Percentiles rank a stretch among this genome's conserved stretches.
phyloP scores from a whole-genome alignment of 140 eudicot species.

The Cichorium intybus region DNA sequence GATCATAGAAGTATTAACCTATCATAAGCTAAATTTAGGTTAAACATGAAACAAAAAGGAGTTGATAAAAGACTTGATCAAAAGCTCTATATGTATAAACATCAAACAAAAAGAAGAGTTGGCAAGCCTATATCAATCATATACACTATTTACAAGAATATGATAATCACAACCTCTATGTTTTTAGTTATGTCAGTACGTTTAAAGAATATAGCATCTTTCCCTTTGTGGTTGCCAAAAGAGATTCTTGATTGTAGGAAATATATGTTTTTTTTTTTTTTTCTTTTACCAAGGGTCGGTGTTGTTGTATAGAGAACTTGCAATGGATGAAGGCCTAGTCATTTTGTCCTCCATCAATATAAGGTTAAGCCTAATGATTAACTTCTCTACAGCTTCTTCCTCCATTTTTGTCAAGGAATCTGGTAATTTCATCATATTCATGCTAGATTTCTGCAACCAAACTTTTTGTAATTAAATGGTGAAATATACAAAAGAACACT shows the following conservation, averaged over 20 bases:
- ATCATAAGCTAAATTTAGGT: no score
- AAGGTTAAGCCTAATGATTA: conserved; percentile 68
- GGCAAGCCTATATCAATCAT: neutral
- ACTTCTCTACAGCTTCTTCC: conserved; percentile 68
- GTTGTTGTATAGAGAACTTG: conserved; percentile 51
- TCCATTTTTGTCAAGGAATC: conserved; percentile 37
- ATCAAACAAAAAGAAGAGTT: no score
- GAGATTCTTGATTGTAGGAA: conserved; percentile 1
- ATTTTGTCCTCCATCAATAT: conserved; percentile 72
- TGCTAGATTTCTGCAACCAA: conserved; percentile 30
- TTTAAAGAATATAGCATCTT: neutral
- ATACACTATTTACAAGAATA: conserved; percentile 20
- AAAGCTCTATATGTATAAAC: no score
- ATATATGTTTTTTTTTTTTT: neutral
- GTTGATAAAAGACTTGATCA: neutral
- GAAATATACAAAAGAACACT: no score
- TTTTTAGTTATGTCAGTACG: no score
- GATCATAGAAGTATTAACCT: no score
- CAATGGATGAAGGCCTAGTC: conserved; percentile 48
- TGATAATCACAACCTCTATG: conserved; percentile 7
- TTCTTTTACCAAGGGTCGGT: conserved; percentile 83
- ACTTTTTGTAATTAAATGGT: neutral
- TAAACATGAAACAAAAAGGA: no score
- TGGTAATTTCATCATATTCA: conserved; percentile 30
- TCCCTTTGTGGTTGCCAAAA: neutral